Percentiles rank a stretch among this genome's conserved stretches.
Conservation (phyloP, 805 yeast genomes). For the Isabelozyma pseudorhagii region DNA sequence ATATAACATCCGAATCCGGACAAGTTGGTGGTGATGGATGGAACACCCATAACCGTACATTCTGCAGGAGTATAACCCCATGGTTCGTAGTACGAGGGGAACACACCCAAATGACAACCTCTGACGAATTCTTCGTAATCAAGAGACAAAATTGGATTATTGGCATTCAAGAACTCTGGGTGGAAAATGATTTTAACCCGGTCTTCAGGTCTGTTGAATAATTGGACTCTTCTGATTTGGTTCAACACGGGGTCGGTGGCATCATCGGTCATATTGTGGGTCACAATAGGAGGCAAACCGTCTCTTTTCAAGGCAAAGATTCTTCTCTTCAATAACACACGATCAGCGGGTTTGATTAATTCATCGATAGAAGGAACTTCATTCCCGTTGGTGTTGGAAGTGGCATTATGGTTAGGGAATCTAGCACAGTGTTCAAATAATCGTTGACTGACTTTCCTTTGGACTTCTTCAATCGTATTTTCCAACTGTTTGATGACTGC, state of each 20-base stretch:
- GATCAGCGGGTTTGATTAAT: constrained; percentile 79
- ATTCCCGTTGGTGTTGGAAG: constrained; percentile 42
- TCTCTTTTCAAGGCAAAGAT: constrained; percentile 90
- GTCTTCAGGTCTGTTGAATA: constrained; percentile 86
- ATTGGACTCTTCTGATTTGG: constrained; percentile 86
- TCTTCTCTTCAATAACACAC: constrained; percentile 85
- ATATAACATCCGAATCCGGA: constrained; percentile 98
- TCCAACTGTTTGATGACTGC: constrained; percentile 93
- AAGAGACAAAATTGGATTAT: constrained; percentile 87
- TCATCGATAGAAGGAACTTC: constrained; percentile 81
- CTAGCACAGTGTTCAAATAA: constrained; percentile 88
- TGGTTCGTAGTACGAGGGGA: constrained; percentile 98
- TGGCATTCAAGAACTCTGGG: constrained; percentile 93
- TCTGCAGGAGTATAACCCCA: constrained; percentile 99
- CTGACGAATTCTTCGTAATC: constrained; percentile 98
- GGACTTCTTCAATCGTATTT: constrained; percentile 83
- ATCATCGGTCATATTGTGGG: constrained; percentile 96
- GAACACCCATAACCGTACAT: constrained; percentile 99
- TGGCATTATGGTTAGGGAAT: constrained; percentile 43
- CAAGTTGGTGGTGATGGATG: constrained; percentile 91
- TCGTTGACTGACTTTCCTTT: constrained; percentile 79
- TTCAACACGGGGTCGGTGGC: constrained; percentile 85
- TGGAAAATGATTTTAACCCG: constrained; percentile 95
- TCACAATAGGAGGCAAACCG: constrained; percentile 89
- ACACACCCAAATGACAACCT: constrained; percentile 96